A percentile compares a stretch with the other conserved stretches of the same genome.
These are phyloP conservation scores for Candida verbasci DNA, from an alignment of 805 yeast genomes.

Conservation along the genomic window DNA sequence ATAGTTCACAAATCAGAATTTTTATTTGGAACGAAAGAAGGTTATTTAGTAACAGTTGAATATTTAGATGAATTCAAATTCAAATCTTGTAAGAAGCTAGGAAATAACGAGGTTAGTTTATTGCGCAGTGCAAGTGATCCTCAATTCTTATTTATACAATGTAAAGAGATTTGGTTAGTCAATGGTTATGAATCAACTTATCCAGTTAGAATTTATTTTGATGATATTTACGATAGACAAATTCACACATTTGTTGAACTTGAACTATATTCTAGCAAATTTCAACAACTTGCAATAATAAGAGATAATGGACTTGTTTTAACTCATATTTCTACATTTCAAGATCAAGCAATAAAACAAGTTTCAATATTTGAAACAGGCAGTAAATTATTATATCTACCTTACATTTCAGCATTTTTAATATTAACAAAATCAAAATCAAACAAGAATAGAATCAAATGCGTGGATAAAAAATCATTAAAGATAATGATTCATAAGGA, in stretches of 20 bases:
- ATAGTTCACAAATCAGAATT: conserved; percentile 7
- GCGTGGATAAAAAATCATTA: conserved; percentile 29
- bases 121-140: conserved; percentile 10
- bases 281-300: conserved; percentile 8
- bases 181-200: conserved; percentile 20
- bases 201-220: conserved; percentile 31
- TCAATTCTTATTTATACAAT: conserved; percentile 17
- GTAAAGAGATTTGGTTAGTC: conserved; percentile 30
- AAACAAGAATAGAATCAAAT: conserved; percentile 21
- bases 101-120: conserved; percentile 21
- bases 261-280: background rate
- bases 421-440: conserved; percentile 27
- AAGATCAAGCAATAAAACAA: conserved; percentile 23
- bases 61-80: conserved; percentile 8
- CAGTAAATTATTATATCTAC: conserved; percentile 26
- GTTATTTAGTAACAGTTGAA: conserved; percentile 20
- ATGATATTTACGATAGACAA: conserved; percentile 29
- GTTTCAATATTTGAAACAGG: conserved; percentile 29
- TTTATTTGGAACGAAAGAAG: conserved; percentile 31
- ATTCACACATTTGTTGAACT: conserved; percentile 11
- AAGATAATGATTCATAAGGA: conserved; percentile 21
- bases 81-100: conserved; percentile 18
- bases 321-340: conserved; percentile 21
- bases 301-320: conserved; percentile 36
- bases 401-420: conserved; percentile 23